These are phyloP conservation scores for Bipolaris oryzae DNA, from an alignment of 2,329 filamentous ascomycete species.

Conservation along the genomic window DNA sequence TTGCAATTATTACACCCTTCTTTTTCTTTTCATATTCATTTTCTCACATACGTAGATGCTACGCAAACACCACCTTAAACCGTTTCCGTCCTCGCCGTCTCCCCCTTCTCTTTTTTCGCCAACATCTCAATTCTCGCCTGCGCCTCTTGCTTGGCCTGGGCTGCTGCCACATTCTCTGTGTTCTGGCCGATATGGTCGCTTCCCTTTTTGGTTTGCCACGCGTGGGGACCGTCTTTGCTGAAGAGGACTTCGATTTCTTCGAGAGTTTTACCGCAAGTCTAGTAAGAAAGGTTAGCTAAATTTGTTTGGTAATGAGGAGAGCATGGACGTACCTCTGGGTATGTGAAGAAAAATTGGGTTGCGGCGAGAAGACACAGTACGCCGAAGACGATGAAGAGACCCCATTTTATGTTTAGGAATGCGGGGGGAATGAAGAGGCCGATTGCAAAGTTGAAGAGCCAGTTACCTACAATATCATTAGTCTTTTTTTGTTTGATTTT, in stretches of 20 bases:
- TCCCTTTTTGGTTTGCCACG: conserved; percentile 60
- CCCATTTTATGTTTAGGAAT: conserved; percentile 63
- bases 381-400: conserved; percentile 76
- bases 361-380: conserved; percentile 72
- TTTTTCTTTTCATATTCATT: too few relatives aligned
- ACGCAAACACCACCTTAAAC: not conserved
- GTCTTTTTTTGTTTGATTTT: conserved; percentile 32
- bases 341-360: conserved; percentile 69
- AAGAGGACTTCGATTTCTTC: conserved; percentile 81
- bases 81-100: conserved; percentile 10
- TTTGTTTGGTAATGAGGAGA: not conserved
- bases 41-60: too few relatives aligned
- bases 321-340: conserved; percentile 58
- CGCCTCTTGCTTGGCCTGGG: conserved; percentile 34
- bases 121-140: conserved; percentile 30
- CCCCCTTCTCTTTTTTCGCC: conserved; percentile 25
- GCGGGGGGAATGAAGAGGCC: conserved; percentile 62
- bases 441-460: conserved; percentile 65
- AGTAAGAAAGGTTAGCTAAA: not conserved
- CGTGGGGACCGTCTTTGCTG: conserved; percentile 55
- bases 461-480: conserved; percentile 53
- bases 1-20: too few relatives aligned
- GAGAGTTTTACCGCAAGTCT: conserved; percentile 72
- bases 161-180: conserved; percentile 28
- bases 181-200: conserved; percentile 33